A percentile compares a stretch with the other conserved stretches of the same genome.
Conservation (phyloP, 768 basidiomycete genomes). For the Trametes gibbosa region DNA sequence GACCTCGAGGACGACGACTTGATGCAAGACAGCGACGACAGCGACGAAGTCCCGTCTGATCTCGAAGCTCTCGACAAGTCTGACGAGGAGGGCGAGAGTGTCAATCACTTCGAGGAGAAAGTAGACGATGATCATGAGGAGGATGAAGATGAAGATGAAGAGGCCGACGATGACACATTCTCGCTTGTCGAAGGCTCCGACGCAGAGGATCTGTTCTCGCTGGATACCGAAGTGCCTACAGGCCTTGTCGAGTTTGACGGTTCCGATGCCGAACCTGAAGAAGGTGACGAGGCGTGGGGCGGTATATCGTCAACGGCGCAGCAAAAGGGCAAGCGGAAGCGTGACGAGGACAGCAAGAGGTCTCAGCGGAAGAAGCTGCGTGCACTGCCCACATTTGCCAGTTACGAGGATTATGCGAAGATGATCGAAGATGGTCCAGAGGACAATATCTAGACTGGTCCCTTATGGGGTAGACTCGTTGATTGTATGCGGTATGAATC, state of each 20-base stretch:
- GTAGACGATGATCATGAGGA: constrained; percentile 21
- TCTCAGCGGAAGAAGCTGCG: constrained; percentile 66
- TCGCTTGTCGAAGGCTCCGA: constrained; percentile 66
- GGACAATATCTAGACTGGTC: constrained; percentile 49
- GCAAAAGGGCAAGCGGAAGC: constrained; percentile 45
- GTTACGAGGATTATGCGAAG: constrained; percentile 81
- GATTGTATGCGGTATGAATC: neutral
- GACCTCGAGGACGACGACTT: constrained; percentile 34
- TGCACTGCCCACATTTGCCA: constrained; percentile 77
- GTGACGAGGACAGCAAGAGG: constrained; percentile 34
- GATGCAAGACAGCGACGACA: constrained; percentile 31
- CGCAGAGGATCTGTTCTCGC: constrained; percentile 63
- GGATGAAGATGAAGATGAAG: constrained; percentile 36
- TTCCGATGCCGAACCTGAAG: constrained; percentile 43
- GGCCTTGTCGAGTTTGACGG: constrained; percentile 62
- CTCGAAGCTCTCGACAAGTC: constrained; percentile 22
- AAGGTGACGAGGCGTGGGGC: constrained; percentile 53
- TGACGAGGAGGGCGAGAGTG: too few relatives aligned
- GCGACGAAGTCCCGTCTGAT: constrained; percentile 26
- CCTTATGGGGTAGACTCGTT: neutral
- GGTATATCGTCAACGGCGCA: constrained; percentile 38
- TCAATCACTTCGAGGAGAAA: constrained; percentile 24
- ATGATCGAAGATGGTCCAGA: constrained; percentile 80
- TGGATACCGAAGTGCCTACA: constrained; percentile 53
- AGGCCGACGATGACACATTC: constrained; percentile 44